Percentiles rank a stretch among this genome's conserved stretches.
Conservation (phyloP, 1,284 basidiomycete species). For the Sphagnurus paluster region DNA sequence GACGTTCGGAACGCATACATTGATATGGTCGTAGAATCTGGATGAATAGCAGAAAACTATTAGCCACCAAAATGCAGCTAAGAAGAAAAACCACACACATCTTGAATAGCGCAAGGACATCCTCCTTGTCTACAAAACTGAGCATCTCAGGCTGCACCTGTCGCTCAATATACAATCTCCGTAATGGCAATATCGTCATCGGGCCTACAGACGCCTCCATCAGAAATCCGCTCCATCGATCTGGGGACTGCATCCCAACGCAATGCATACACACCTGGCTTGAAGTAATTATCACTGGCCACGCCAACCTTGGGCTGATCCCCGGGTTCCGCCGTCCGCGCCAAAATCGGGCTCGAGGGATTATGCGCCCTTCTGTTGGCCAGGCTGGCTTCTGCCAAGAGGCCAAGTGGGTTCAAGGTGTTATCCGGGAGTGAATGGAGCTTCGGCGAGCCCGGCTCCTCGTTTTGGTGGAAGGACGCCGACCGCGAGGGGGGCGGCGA, state of each 20-base stretch:
- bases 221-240: neutral
- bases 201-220: constrained; percentile 59
- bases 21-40: constrained; percentile 79
- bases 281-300: constrained; percentile 92
- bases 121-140: constrained; percentile 78
- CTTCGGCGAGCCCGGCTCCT: constrained; percentile 61
- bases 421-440: constrained; percentile 91
- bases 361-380: constrained; percentile 74
- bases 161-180: constrained; percentile 86
- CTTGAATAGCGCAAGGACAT: constrained; percentile 88
- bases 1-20: too few species aligned
- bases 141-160: constrained; percentile 90
- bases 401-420: constrained; percentile 84
- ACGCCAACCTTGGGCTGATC: constrained; percentile 68
- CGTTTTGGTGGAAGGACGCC: constrained; percentile 30
- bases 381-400: constrained; percentile 88
- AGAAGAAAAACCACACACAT: constrained; percentile 59
- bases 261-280: constrained; percentile 64
- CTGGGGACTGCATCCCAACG: too few species aligned
- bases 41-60: constrained; percentile 17
- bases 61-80: constrained; percentile 2
- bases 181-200: constrained; percentile 83
- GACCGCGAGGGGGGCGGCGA: constrained; percentile 46
- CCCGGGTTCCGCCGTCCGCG: constrained; percentile 32
- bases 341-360: constrained; percentile 36